Evolutionary conservation across 2,329 filamentous ascomycete species (phyloP), one percentile per base, ranked within the genome.

Genomic region (Epichloe hybrida): DNA sequence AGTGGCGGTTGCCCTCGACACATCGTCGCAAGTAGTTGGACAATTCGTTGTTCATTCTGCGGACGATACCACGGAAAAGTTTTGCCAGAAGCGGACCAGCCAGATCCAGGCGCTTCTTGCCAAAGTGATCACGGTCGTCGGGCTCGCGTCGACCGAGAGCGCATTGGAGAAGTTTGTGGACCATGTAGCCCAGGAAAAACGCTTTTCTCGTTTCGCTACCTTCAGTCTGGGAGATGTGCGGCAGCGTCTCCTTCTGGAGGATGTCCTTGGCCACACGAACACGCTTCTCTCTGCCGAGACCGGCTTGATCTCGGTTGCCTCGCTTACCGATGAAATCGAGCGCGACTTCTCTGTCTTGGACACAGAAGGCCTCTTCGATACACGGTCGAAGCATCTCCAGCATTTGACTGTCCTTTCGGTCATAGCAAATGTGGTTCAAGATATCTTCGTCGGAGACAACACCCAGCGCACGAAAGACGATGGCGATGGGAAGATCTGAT

Each of bases 171-270:
- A 98, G 78, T 64, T 93, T 86, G 69, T 98, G 91, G 45, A 97
- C 88, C 91, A 98, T 98, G 70, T 98, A 98, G 21, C 94, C 93
- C 46, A 98, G 74, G 76, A 97, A 98, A 70, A 95, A 98, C 2
- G 94, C 93, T 66, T 98, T 98, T 53, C 88, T 77, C 1, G 91
- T 97, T 66, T 97, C 91, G 59, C 88, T 94, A 31, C 93, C 93
- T 67, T 96, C 89, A 54, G 80, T 83, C 66, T 98, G 93, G 1
- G 91, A 96, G 54, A 98, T 97, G 63, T 98, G 93, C 23, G 93
- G 94, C 45, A 98, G 72, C 57, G 95, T 86, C 67, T 98, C 94
- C 72, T 96, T 97, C 66, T 96, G 90, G 67, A 98, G 81, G 58
- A 98, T 90, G 59, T 97, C 93, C 61, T 87, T 81, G 4, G 93